Percentiles rank a stretch among this genome's conserved stretches.
Evolutionary conservation across 2,329 filamentous ascomycete genomes (phyloP).

Genomic region (Rutstroemia sp.): DNA sequence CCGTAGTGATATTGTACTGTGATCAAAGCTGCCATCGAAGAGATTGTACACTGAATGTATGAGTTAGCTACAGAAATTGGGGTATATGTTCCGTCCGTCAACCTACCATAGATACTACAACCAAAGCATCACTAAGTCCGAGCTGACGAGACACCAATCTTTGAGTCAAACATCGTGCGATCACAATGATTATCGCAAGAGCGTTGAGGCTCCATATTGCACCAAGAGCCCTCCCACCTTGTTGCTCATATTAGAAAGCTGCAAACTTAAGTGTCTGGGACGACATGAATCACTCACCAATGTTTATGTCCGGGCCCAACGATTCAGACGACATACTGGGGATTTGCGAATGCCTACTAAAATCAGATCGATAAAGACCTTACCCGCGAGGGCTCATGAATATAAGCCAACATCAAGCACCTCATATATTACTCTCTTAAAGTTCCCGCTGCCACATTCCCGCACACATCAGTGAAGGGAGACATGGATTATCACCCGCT

Average conservation of each 20-base stretch:
- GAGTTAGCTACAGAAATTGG: neutral
- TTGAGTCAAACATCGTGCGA: constrained; percentile 13
- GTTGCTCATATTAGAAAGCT: neutral
- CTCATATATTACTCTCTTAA: too few relatives aligned
- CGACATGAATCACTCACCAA: neutral
- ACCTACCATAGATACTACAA: constrained; percentile 10
- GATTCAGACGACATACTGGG: neutral
- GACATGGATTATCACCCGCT: too few relatives aligned
- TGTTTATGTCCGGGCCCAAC: constrained; percentile 2
- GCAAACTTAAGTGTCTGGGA: neutral
- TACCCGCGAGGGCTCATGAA: too few relatives aligned
- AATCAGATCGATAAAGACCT: neutral
- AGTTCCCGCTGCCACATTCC: too few relatives aligned
- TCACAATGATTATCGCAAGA: constrained; percentile 11
- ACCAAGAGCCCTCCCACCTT: constrained; percentile 2
- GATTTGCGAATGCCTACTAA: neutral
- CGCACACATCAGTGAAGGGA: too few relatives aligned
- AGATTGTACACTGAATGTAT: neutral
- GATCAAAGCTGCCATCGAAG: constrained; percentile 5
- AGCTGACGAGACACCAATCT: constrained; percentile 7
- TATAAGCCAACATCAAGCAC: too few relatives aligned
- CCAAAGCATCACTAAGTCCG: constrained; percentile 14
- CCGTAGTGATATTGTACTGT: constrained; percentile 15
- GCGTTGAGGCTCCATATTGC: constrained; percentile 11
- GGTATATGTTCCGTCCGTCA: too few relatives aligned